Conservation (phyloP, 2,329 filamentous ascomycete species). For the Colletotrichum sp. region DNA sequence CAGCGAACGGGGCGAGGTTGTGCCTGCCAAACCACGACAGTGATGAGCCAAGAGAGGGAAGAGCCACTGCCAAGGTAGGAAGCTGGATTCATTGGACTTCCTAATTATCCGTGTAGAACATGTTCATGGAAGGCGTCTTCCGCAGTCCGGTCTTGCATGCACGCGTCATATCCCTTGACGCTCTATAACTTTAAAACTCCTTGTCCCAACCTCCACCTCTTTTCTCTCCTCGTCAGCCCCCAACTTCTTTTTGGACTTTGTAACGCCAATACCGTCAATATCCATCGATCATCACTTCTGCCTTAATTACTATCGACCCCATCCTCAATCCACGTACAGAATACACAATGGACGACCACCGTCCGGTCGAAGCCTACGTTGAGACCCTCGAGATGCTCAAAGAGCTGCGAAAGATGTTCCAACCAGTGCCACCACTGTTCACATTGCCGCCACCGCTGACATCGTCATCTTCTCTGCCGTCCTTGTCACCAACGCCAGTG, state of each 20-base stretch:
- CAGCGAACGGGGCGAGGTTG: neutral
- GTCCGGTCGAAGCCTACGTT: too few relatives aligned
- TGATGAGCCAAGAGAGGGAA: neutral
- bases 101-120: neutral
- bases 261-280: neutral
- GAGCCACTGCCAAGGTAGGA: neutral
- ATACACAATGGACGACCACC: neutral
- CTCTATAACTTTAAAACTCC: neutral
- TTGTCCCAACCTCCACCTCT: neutral
- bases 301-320: neutral
- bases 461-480: neutral
- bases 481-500: neutral
- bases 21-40: neutral
- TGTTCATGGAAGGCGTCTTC: neutral
- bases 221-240: neutral
- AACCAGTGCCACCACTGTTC: too few relatives aligned
- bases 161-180: neutral
- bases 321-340: too few relatives aligned
- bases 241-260: neutral
- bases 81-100: neutral
- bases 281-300: neutral
- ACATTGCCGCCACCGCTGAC: too few relatives aligned
- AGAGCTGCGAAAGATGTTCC: too few relatives aligned
- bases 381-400: too few relatives aligned
- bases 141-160: neutral